A percentile compares a stretch with the other conserved stretches of the same genome.
Evolutionary conservation across 2,329 filamentous ascomycete species (phyloP).

Genomic region (Colletotrichum destructivum): DNA sequence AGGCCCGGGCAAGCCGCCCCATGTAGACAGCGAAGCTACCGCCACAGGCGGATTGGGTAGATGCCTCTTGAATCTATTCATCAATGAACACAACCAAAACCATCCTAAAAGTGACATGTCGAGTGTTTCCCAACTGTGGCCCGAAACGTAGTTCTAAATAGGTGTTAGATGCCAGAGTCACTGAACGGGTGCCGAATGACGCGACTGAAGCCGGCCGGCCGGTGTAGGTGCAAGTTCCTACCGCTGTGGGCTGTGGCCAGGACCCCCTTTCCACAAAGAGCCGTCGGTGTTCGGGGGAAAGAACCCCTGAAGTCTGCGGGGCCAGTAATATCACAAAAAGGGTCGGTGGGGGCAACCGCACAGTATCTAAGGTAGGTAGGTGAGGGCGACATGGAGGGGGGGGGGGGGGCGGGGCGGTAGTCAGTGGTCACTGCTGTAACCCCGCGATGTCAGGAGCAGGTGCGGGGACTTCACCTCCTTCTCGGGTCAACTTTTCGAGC

Average conservation of each 20-base stretch:
- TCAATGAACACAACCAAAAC: constrained; percentile 40
- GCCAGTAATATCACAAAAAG: constrained; percentile 31
- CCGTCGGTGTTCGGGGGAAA: constrained; percentile 37
- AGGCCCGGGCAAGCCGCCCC: constrained; percentile 52
- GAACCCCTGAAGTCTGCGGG: constrained; percentile 34
- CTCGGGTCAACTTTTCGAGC: constrained; percentile 3
- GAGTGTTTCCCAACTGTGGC: neutral
- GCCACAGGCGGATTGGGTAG: constrained; percentile 55
- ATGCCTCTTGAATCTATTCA: constrained; percentile 69
- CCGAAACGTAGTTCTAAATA: neutral
- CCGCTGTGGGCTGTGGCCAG: neutral
- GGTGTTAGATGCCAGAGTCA: neutral
- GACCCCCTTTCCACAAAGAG: neutral
- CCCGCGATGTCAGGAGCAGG: constrained; percentile 32
- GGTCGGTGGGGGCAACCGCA: constrained; percentile 7
- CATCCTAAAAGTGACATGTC: neutral
- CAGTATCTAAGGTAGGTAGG: neutral
- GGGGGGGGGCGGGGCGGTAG: neutral
- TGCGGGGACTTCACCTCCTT: constrained; percentile 38
- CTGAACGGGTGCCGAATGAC: neutral
- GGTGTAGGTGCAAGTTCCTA: neutral
- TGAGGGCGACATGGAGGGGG: constrained; percentile 10
- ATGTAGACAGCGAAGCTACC: constrained; percentile 45
- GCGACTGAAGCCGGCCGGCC: neutral
- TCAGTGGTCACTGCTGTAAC: constrained; percentile 23